Evolutionary conservation across 1,284 basidiomycete genomes (phyloP), one percentile per base, ranked within the genome.

Genomic region (Cystobasidiaceae sp.): DNA sequence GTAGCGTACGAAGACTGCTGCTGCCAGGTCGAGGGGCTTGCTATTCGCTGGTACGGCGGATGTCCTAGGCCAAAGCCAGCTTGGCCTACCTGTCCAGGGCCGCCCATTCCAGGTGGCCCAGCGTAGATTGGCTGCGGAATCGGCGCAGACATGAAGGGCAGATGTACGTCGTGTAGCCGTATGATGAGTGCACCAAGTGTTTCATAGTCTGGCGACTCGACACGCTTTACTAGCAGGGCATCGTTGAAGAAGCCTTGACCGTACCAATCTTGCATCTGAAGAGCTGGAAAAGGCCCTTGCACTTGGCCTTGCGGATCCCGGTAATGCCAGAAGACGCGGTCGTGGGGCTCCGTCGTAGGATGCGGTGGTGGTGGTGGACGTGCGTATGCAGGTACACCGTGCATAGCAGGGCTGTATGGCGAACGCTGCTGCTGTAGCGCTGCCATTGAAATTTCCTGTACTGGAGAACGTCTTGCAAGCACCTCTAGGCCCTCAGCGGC

Each of bases 231-330:
- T 34, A 89, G 84, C 30, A 97, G 81, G 68, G 90, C 86, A 48
- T 85, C 80, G n/a, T 84, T 81, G 76, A 98, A 97, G 79, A 96
- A 98, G 15, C 87, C 87, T 74, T 88, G 89, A 61, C 90, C 85
- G 76, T 86, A 89, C 94, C 94, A 97, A 72, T 90, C 90, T 79
- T 97, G 93, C 94, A 98, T 97, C 67, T 89, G 76, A 68, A 87
- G 84, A 27, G 89, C 91, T 44, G 83, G 82, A 81, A 97, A 98
- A 1, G 94, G 94, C 56, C 92, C 91, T 39, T 73, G 71, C 3
- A 73, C 43, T 37, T 66, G 57, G 3, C 72, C 72, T 5, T 61
- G 64, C 15, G 72, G 71, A 56, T 73, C 72, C 25, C 70, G 67
- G 65, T 73, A 73, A 50, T 71, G 71, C 72, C 72, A 73, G 39